Percentiles rank a stretch among this genome's conserved stretches.
Evolutionary conservation across 768 basidiomycete genomes (phyloP).

Genomic region (Antrodiella citrinella): DNA sequence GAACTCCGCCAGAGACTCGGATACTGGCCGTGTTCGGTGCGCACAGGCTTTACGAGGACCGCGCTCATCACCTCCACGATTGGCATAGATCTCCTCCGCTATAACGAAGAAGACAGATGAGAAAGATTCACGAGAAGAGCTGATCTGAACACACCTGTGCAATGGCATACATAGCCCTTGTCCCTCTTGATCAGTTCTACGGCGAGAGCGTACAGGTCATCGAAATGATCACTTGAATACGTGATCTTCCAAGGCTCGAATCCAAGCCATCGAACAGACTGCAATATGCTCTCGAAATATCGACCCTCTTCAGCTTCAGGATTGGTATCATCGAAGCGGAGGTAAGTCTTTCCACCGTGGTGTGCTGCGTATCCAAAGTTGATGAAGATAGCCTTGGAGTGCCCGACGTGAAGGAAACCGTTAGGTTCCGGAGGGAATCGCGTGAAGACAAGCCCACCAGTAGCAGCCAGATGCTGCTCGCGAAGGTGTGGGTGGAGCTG

Average conservation of each 20-base stretch:
- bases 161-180: conserved; percentile 94
- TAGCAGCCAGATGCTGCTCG: conserved; percentile 72
- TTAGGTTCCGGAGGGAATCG: conserved; percentile 99
- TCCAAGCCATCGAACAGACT: conserved; percentile 93
- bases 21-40: conserved; percentile 81
- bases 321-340: conserved; percentile 97
- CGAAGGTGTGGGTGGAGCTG: conserved; percentile 75
- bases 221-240: conserved; percentile 97
- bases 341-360: conserved; percentile 85
- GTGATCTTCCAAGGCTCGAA: conserved; percentile 99
- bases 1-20: conserved; percentile 84
- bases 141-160: conserved; percentile 77
- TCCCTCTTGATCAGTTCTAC: conserved; percentile 82
- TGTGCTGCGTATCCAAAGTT: conserved; percentile 98
- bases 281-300: conserved; percentile 95
- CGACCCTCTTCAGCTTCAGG: conserved; percentile 94
- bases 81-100: conserved; percentile 90
- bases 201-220: conserved; percentile 77
- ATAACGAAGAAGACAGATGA: conserved; percentile 6
- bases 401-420: conserved; percentile 91
- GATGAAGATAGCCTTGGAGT: conserved; percentile 97
- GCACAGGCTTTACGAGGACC: conserved; percentile 75
- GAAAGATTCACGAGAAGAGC: not conserved
- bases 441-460: conserved; percentile 81
- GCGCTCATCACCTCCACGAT: conserved; percentile 77